Conservation (phyloP, 1,139 yeast species). For the Scheffersomyces titani region DNA sequence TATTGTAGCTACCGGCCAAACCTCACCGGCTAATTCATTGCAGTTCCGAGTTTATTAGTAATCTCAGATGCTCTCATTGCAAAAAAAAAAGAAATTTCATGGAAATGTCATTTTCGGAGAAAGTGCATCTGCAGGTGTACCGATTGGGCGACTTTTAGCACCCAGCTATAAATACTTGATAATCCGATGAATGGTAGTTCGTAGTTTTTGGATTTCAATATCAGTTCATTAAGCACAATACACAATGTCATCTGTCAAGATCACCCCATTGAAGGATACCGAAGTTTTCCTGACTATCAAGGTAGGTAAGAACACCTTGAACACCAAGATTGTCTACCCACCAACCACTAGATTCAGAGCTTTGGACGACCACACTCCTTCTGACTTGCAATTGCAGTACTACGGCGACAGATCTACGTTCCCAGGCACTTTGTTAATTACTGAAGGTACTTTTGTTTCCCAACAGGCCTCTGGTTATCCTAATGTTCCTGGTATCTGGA, state of each 20-base stretch:
- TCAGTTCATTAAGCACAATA: no score
- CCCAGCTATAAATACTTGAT: not conserved
- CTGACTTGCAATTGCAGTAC: constrained; percentile 48
- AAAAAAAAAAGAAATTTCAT: not conserved
- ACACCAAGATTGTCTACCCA: constrained; percentile 49
- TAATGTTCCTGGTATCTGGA: constrained; percentile 57
- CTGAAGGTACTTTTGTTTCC: constrained; percentile 32
- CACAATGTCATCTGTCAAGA: constrained; percentile 1
- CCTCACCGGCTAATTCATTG: not conserved
- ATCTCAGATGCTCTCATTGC: not conserved
- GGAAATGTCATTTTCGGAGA: not conserved
- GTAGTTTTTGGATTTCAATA: not conserved
- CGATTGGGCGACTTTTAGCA: not conserved
- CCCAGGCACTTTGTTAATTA: constrained; percentile 56
- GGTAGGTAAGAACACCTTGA: constrained; percentile 38
- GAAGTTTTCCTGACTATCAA: constrained; percentile 50
- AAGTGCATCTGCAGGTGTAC: not conserved
- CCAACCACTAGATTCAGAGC: constrained; percentile 60
- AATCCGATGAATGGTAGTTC: not conserved
- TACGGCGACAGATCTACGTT: constrained; percentile 53
- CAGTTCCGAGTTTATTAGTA: not conserved
- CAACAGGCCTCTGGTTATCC: constrained; percentile 33
- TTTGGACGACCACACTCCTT: constrained; percentile 39
- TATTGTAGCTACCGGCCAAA: no score
- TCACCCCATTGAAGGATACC: constrained; percentile 29